Percentiles rank a stretch among this genome's conserved stretches.
These are phyloP conservation scores for Exophiala sp. DNA, from an alignment of 2,329 filamentous ascomycete species.

Conservation along the genomic window DNA sequence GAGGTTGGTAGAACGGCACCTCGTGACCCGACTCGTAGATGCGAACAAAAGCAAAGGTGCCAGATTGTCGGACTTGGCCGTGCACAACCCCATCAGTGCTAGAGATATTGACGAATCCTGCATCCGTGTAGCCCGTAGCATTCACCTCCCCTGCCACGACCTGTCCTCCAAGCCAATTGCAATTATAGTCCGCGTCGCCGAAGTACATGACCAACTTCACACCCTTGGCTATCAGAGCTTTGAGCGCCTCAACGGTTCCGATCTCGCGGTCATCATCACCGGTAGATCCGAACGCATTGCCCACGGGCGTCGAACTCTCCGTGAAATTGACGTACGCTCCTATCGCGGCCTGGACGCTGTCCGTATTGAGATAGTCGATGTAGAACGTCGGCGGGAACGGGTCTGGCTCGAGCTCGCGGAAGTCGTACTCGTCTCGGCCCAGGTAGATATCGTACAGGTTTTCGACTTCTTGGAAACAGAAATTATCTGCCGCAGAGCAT, in stretches of 20 bases:
- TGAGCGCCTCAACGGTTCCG: slow-evolving; percentile 42
- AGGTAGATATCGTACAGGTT: slow-evolving; percentile 50
- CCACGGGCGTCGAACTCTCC: slow-evolving; percentile 39
- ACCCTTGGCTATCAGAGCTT: slow-evolving; percentile 40
- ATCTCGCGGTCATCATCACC: slow-evolving; percentile 46
- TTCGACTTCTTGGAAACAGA: slow-evolving; percentile 55
- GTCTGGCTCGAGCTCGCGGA: slow-evolving; percentile 36
- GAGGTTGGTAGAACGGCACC: slow-evolving; percentile 48
- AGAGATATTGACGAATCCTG: slow-evolving; percentile 32
- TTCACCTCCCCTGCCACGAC: slow-evolving; percentile 52
- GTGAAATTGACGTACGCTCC: slow-evolving; percentile 52
- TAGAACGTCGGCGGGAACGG: slow-evolving; percentile 43
- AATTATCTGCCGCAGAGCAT: slow-evolving; percentile 54
- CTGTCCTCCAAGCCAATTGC: slow-evolving; percentile 47
- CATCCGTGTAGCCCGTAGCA: slow-evolving; percentile 37
- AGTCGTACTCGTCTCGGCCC: slow-evolving; percentile 53
- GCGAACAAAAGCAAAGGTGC: slow-evolving; percentile 41
- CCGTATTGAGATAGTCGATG: slow-evolving; percentile 50
- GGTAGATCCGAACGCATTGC: slow-evolving; percentile 40
- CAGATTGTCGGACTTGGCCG: slow-evolving; percentile 51
- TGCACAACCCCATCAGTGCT: slow-evolving; percentile 48
- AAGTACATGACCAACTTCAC: slow-evolving; percentile 36
- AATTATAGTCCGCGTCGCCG: slow-evolving; percentile 34
- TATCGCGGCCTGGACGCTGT: slow-evolving; percentile 47
- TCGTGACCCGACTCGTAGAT: slow-evolving; percentile 41